Conservation (phyloP, 2,329 filamentous ascomycete species). For the Samsoniella hepiali region DNA sequence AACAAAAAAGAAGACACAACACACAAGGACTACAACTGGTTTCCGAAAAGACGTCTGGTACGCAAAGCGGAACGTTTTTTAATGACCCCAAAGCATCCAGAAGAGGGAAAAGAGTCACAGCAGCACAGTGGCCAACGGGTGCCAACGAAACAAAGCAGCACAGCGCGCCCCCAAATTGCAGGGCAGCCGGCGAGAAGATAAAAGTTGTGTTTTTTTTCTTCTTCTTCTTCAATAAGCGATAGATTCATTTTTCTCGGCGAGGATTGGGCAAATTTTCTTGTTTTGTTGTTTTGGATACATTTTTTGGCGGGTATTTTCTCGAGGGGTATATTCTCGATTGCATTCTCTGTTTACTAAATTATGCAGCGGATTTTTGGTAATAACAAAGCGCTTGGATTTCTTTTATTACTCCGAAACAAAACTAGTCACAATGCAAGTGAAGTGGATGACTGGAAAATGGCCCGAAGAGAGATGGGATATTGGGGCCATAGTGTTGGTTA, state of each 20-base stretch:
- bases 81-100: background rate
- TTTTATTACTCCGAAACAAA: slow-evolving; percentile 2
- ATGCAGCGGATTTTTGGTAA: slow-evolving; percentile 8
- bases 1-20: background rate
- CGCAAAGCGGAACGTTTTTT: slow-evolving; percentile 14
- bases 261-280: background rate
- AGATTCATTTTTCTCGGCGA: slow-evolving; percentile 9
- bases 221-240: slow-evolving; percentile 4
- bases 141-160: background rate
- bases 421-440: background rate
- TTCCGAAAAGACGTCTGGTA: slow-evolving; percentile 16
- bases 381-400: slow-evolving; percentile 2
- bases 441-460: background rate
- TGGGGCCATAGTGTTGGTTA: background rate
- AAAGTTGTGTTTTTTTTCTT: slow-evolving; percentile 6
- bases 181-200: slow-evolving; percentile 5
- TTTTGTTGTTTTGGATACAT: background rate
- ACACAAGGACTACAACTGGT: slow-evolving; percentile 4
- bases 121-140: slow-evolving; percentile 10
- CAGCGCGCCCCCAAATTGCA: background rate
- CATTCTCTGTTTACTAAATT: background rate
- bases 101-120: slow-evolving; percentile 1
- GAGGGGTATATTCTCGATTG: background rate
- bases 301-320: background rate
- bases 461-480: background rate